phyloP scores from a whole-genome alignment of 1,284 basidiomycete genomes.

The Entoloma clypeatum region DNA sequence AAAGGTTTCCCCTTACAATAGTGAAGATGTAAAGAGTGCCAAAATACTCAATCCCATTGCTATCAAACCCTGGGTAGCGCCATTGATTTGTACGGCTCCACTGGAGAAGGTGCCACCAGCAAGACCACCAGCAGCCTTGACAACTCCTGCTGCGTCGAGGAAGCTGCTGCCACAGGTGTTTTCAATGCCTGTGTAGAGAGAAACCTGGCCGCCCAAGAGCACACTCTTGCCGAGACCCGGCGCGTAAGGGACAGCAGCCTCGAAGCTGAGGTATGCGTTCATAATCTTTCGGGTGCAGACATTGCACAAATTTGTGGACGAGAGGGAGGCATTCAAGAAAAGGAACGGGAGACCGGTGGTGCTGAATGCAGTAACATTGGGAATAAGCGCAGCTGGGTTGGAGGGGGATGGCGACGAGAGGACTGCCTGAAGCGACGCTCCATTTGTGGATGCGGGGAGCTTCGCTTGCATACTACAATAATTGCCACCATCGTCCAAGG shows the following conservation, averaged over 20 bases:
- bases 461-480: constrained; percentile 61
- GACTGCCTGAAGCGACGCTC: constrained; percentile 14
- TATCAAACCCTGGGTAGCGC: constrained; percentile 26
- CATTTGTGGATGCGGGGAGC: constrained; percentile 20
- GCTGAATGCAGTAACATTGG: constrained; percentile 67
- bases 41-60: constrained; percentile 28
- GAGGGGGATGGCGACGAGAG: constrained; percentile 20
- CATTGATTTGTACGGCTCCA: constrained; percentile 26
- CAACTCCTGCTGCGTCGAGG: constrained; percentile 51
- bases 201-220: constrained; percentile 62
- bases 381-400: constrained; percentile 38
- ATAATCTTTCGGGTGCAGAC: constrained; percentile 77
- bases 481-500: constrained; percentile 62
- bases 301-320: constrained; percentile 63
- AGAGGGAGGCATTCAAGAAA: constrained; percentile 57
- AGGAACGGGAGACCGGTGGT: constrained; percentile 74
- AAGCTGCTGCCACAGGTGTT: constrained; percentile 59
- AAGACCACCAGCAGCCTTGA: constrained; percentile 65
- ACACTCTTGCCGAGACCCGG: constrained; percentile 64
- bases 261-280: constrained; percentile 72
- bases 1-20: constrained; percentile 12
- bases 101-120: constrained; percentile 25
- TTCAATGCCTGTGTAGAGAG: constrained; percentile 61
- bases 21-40: constrained; percentile 12
- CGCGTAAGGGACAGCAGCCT: constrained; percentile 67